Evolutionary conservation across 1,284 basidiomycete species (phyloP).

Genomic region (Phellopilus nigrolimitatus): DNA sequence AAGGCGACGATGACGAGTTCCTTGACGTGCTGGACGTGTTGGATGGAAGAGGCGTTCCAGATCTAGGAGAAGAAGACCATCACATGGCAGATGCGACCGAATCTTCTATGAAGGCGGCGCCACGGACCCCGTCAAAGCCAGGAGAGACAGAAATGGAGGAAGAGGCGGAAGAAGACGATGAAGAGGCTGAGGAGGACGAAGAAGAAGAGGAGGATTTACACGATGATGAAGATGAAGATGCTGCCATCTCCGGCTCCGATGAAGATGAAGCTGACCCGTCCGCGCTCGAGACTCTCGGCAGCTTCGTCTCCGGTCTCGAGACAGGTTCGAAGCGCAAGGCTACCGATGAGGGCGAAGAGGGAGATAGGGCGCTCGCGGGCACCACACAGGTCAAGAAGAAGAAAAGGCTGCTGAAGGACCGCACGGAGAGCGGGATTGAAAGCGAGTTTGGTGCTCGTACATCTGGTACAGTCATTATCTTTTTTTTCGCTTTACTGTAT

Average conservation of each 20-base stretch:
- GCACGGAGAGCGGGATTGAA: constrained; percentile 71
- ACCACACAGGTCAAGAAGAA: constrained; percentile 38
- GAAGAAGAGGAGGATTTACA: constrained; percentile 35
- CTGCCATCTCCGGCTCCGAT: constrained; percentile 49
- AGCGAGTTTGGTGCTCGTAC: constrained; percentile 60
- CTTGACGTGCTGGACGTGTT: constrained; percentile 65
- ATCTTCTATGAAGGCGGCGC: neutral
- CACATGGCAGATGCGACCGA: constrained; percentile 16
- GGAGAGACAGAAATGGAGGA: constrained; percentile 30
- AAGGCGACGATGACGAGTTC: constrained; percentile 55
- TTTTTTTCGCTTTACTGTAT: constrained; percentile 17
- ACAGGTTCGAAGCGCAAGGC: constrained; percentile 72
- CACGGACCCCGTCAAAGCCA: neutral
- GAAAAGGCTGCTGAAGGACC: constrained; percentile 63
- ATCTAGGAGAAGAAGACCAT: constrained; percentile 29
- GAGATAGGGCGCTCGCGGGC: neutral
- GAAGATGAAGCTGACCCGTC: constrained; percentile 53
- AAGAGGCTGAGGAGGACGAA: constrained; percentile 35
- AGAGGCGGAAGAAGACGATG: constrained; percentile 31
- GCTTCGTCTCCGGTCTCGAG: constrained; percentile 70
- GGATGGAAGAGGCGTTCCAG: constrained; percentile 54
- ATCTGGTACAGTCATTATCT: no score
- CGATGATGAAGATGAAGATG: constrained; percentile 35
- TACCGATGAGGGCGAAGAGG: constrained; percentile 31
- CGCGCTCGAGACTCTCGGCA: constrained; percentile 64